Conservation (phyloP, 2,329 filamentous ascomycete genomes). For the Biscogniauxia mediterranea region DNA sequence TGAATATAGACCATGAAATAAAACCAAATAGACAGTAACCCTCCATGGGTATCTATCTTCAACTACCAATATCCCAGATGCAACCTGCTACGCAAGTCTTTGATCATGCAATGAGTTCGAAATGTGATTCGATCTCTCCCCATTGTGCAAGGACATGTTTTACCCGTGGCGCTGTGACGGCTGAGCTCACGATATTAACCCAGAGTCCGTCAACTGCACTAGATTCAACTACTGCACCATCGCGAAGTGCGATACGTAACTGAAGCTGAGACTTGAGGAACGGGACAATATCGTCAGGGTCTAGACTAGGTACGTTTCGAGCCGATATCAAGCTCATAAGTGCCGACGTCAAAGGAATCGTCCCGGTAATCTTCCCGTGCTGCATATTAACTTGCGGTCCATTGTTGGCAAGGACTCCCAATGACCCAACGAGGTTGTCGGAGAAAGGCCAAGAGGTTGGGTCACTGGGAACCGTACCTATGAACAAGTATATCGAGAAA, state of each 20-base stretch:
- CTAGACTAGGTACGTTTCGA: slow-evolving; percentile 38
- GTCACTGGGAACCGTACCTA: slow-evolving; percentile 52
- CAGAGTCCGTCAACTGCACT: slow-evolving; percentile 33
- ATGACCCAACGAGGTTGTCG: slow-evolving; percentile 58
- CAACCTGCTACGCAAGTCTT: not conserved
- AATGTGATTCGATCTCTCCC: slow-evolving; percentile 31
- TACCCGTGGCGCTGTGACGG: slow-evolving; percentile 34
- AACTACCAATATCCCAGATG: slow-evolving; percentile 1
- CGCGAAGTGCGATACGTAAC: slow-evolving; percentile 30
- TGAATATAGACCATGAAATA: slow-evolving; percentile 17
- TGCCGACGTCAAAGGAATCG: slow-evolving; percentile 50
- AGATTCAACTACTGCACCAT: slow-evolving; percentile 29
- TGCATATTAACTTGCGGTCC: slow-evolving; percentile 29
- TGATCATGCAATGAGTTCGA: slow-evolving; percentile 27
- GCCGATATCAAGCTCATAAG: slow-evolving; percentile 43
- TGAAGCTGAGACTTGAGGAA: slow-evolving; percentile 42
- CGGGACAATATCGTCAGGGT: slow-evolving; percentile 36
- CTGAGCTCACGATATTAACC: slow-evolving; percentile 38
- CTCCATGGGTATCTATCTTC: slow-evolving; percentile 3
- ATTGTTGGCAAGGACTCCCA: slow-evolving; percentile 51
- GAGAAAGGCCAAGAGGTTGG: slow-evolving; percentile 49
- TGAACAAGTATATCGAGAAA: slow-evolving; percentile 67
- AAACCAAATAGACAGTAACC: slow-evolving; percentile 12
- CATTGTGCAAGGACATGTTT: slow-evolving; percentile 38
- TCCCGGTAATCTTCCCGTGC: slow-evolving; percentile 42